Percentiles rank a stretch among this genome's conserved stretches.
Evolutionary conservation across 1,284 basidiomycete genomes (phyloP).

Genomic region (Ustilago vetiveriae): DNA sequence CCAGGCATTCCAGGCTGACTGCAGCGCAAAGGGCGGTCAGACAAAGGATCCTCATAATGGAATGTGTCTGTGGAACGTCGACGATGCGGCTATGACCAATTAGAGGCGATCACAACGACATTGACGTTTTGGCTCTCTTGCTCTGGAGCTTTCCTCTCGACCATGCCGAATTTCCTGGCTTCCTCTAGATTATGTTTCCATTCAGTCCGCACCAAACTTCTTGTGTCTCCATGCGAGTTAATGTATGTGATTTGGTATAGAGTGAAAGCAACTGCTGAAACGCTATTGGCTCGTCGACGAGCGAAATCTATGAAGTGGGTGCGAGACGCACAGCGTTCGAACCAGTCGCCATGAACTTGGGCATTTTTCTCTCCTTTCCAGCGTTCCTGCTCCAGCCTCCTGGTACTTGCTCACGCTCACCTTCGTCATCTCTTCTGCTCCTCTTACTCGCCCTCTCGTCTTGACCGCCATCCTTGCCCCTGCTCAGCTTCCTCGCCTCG

Average conservation of each 20-base stretch:
- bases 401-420: slow-evolving; percentile 7
- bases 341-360: slow-evolving; percentile 52
- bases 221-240: neutral
- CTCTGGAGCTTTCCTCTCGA: too few relatives aligned
- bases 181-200: too few relatives aligned
- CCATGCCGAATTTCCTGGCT: too few relatives aligned
- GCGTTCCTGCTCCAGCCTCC: slow-evolving; percentile 28
- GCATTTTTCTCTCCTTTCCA: slow-evolving; percentile 29
- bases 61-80: slow-evolving; percentile 39
- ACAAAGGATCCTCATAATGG: slow-evolving; percentile 20
- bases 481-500: slow-evolving; percentile 48
- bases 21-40: slow-evolving; percentile 18
- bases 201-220: too few relatives aligned
- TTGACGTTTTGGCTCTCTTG: too few relatives aligned
- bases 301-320: slow-evolving; percentile 25
- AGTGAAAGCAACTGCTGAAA: neutral
- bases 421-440: slow-evolving; percentile 4
- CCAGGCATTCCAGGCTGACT: slow-evolving; percentile 25
- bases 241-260: slow-evolving; percentile 16
- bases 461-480: slow-evolving; percentile 12
- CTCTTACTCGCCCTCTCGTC: slow-evolving; percentile 22
- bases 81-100: slow-evolving; percentile 17
- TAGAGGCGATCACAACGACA: neutral
- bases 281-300: too few relatives aligned
- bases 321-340: slow-evolving; percentile 48